Evolutionary conservation across 2,329 filamentous ascomycete genomes (phyloP), one percentile per base, ranked within the genome.

Genomic region (Pseudocercospora cruenta): DNA sequence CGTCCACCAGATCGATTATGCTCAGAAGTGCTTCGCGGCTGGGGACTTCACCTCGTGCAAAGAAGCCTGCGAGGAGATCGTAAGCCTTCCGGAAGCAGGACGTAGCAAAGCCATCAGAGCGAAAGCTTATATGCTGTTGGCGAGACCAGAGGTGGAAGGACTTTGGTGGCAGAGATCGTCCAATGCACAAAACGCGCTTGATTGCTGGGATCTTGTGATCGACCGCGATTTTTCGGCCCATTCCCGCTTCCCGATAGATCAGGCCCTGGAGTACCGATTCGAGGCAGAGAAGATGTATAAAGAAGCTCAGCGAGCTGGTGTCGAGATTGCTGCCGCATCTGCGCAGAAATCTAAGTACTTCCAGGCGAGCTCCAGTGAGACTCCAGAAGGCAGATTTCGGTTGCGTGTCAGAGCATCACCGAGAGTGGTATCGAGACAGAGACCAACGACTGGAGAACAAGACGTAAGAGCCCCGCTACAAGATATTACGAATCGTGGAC

Each of bases 91-190:
- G 4, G 51, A 55, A 55, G 22, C 2, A 31, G 51, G 21, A 31
- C 22, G 51, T 3, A 55, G 51, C 26, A 55, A 64, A 22, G 53
- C 60, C 4, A 49, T 66, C 19, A 33, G 54, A 21, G 64, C 64
- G 6, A 62, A 57, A 43, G 60, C 64, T 1, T 51, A 58, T 19
- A 62, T 62, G 64, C 19, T 66, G 12, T 26, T 64, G 24, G 49
- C 62, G 36, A 36, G 31, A 22, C 19, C 45, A n/a, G 62, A 64
- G 16, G 22, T 64, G 28, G 31, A 45, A 21, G 28, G 16, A 9
- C 4, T 12, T 2, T 45, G 28, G 12, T 31, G 58, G 51, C 14
- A 60, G 47, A 64, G 58, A 21, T 28, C 9, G 47, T 55, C 8
- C 1, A 55, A 55, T 10, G 51, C 51, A 26, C 51, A 31, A 12